These are phyloP conservation scores for Colletotrichum costaricense DNA, from an alignment of 2,329 filamentous ascomycete genomes.

Conservation along the genomic window DNA sequence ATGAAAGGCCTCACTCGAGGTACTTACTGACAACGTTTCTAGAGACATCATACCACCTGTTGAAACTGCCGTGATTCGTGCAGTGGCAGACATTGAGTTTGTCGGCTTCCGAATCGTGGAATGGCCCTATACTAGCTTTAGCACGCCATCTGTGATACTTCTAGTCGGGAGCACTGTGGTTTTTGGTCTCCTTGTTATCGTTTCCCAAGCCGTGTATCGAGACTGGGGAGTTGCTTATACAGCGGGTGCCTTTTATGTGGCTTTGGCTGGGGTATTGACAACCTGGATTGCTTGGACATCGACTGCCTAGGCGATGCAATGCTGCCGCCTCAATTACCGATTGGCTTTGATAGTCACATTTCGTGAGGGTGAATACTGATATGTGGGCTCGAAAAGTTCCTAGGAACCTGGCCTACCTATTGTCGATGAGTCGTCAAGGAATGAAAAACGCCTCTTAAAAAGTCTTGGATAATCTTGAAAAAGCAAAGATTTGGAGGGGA, in stretches of 20 bases:
- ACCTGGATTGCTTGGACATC: background rate
- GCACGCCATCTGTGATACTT: fast-evolving
- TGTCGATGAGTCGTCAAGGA: too few relatives aligned
- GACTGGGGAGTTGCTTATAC: slow-evolving; percentile 14
- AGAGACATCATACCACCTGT: background rate
- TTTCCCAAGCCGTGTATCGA: background rate
- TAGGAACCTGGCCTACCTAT: too few relatives aligned
- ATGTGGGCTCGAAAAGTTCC: too few relatives aligned
- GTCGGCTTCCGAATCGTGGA: background rate
- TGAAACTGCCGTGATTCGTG: background rate
- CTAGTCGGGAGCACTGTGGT: background rate
- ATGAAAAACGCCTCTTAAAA: too few relatives aligned
- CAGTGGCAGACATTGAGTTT: background rate
- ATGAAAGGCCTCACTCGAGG: background rate
- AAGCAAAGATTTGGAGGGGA: too few relatives aligned
- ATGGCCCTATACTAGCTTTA: background rate
- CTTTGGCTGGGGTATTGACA: background rate
- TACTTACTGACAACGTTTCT: background rate
- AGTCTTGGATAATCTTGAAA: too few relatives aligned
- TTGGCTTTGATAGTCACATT: too few relatives aligned
- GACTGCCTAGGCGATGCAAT: background rate
- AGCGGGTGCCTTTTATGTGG: slow-evolving; percentile 14
- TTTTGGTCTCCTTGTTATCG: background rate
- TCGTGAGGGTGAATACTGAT: too few relatives aligned
- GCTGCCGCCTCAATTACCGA: too few relatives aligned